Evolutionary conservation across 2,329 filamentous ascomycete genomes (phyloP).

Genomic region (Juglanconis oblonga): DNA sequence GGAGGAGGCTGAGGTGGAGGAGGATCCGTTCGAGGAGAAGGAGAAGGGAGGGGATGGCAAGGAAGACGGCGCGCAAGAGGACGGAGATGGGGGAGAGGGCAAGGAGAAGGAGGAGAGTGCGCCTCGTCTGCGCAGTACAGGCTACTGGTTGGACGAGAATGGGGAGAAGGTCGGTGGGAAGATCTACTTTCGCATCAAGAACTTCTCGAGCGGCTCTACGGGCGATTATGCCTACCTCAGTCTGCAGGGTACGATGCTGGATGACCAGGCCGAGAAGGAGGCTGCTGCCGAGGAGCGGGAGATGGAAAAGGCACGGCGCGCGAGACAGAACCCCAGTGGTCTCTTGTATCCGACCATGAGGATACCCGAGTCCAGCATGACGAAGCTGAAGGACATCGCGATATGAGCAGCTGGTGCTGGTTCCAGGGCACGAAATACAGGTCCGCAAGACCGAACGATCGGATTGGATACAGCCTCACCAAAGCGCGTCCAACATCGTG

Average conservation of each 20-base stretch:
- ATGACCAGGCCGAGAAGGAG: slow-evolving; percentile 61
- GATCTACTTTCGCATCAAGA: slow-evolving; percentile 74
- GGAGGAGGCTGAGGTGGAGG: slow-evolving; percentile 37
- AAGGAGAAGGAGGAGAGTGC: slow-evolving; percentile 52
- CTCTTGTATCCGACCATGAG: slow-evolving; percentile 31
- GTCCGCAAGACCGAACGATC: background rate
- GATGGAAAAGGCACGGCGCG: slow-evolving; percentile 32
- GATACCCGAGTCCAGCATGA: slow-evolving; percentile 55
- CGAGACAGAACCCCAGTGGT: slow-evolving; percentile 32
- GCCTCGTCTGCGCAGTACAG: slow-evolving; percentile 54
- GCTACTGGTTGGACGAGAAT: slow-evolving; percentile 71
- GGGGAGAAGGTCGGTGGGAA: slow-evolving; percentile 69
- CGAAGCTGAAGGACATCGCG: slow-evolving; percentile 31
- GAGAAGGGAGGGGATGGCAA: slow-evolving; percentile 21
- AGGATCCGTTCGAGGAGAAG: slow-evolving; percentile 19
- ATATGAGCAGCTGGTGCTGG: background rate
- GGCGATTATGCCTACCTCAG: slow-evolving; percentile 76
- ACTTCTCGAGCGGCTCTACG: slow-evolving; percentile 77
- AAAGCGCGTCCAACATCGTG: no score
- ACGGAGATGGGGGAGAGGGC: slow-evolving; percentile 27
- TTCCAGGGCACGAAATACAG: background rate
- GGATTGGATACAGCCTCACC: background rate
- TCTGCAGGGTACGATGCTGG: slow-evolving; percentile 84
- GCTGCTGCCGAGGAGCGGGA: slow-evolving; percentile 54
- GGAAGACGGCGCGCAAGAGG: slow-evolving; percentile 30